A percentile compares a stretch with the other conserved stretches of the same genome.
phyloP scores from a whole-genome alignment of 1,284 basidiomycete genomes.

The Malassezia obtusa region DNA sequence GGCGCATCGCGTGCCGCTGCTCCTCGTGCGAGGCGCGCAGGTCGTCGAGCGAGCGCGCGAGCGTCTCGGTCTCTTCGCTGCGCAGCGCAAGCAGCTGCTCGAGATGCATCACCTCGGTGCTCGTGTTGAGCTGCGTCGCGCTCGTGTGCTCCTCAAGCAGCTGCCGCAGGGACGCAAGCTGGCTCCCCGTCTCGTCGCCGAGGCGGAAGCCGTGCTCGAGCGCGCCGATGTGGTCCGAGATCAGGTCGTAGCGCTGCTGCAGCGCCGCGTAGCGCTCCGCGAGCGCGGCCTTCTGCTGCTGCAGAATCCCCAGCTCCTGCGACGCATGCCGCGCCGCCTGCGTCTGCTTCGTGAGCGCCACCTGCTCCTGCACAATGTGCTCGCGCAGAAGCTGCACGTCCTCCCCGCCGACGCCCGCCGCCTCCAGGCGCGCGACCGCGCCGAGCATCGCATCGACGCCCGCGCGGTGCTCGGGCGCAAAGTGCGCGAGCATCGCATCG shows the following conservation, averaged over 20 bases:
- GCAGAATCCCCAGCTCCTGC: conserved; percentile 81
- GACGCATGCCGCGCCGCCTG: conserved; percentile 79
- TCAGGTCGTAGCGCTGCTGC: conserved; percentile 18
- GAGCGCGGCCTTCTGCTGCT: conserved; percentile 73
- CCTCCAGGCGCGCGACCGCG: not conserved
- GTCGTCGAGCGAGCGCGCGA: conserved; percentile 79
- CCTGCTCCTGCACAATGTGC: conserved; percentile 80
- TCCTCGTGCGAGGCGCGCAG: conserved; percentile 95
- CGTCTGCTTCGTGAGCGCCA: conserved; percentile 72
- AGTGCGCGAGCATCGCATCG: conserved; percentile 2
- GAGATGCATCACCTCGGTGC: conserved; percentile 75
- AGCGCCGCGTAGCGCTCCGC: conserved; percentile 70
- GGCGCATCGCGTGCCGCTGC: conserved; percentile 73
- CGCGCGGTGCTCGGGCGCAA: conserved; percentile 1
- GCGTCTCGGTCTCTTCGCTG: conserved; percentile 69
- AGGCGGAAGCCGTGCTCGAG: conserved; percentile 13
- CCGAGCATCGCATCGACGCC: conserved; percentile 3
- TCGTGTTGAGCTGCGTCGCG: conserved; percentile 78
- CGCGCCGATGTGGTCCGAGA: conserved; percentile 14
- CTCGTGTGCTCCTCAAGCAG: conserved; percentile 91
- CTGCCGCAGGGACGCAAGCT: conserved; percentile 71
- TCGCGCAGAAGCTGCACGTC: conserved; percentile 71
- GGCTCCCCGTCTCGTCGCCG: conserved; percentile 64
- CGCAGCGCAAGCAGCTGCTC: conserved; percentile 83
- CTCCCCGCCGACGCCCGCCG: conserved; percentile 49